These are phyloP conservation scores for Hamigera avellanea DNA, from an alignment of 495 filamentous ascomycete genomes.

Conservation along the genomic window DNA sequence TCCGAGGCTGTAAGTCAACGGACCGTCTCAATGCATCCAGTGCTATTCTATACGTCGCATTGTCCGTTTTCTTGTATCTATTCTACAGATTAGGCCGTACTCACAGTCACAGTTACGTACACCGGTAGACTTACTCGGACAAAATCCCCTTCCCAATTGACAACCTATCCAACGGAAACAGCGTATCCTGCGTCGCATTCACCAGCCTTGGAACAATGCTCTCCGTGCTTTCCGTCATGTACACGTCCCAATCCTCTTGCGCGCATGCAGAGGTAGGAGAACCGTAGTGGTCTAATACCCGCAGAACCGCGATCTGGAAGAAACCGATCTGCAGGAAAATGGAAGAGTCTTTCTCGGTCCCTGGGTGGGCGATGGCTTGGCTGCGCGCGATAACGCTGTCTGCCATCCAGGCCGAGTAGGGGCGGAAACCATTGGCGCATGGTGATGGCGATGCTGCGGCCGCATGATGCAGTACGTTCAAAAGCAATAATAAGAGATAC, in stretches of 20 bases:
- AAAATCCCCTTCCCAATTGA: slow-evolving; percentile 26
- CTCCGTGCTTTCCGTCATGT: slow-evolving; percentile 11
- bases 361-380: slow-evolving; percentile 21
- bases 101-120: no score
- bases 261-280: slow-evolving; percentile 4
- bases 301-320: slow-evolving; percentile 24
- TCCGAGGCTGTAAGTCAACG: slow-evolving; percentile 34
- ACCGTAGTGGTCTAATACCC: slow-evolving; percentile 16
- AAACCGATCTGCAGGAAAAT: slow-evolving; percentile 27
- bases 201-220: slow-evolving; percentile 15
- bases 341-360: slow-evolving; percentile 13
- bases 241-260: slow-evolving; percentile 8
- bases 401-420: slow-evolving; percentile 35
- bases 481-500: no score
- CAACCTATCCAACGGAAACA: slow-evolving; percentile 26
- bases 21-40: slow-evolving; percentile 34
- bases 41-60: slow-evolving; percentile 24
- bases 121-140: slow-evolving; percentile 10
- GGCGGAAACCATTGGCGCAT: neutral
- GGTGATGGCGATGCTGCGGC: no score
- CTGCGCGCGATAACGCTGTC: slow-evolving; percentile 36
- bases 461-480: no score
- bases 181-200: slow-evolving; percentile 22
- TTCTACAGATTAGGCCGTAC: no score
- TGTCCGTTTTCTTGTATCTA: slow-evolving; percentile 18